Percentiles rank a stretch among this genome's conserved stretches.
These are phyloP conservation scores for Lipomyces mesembrius DNA, from an alignment of 805 yeast species.

Conservation along the genomic window DNA sequence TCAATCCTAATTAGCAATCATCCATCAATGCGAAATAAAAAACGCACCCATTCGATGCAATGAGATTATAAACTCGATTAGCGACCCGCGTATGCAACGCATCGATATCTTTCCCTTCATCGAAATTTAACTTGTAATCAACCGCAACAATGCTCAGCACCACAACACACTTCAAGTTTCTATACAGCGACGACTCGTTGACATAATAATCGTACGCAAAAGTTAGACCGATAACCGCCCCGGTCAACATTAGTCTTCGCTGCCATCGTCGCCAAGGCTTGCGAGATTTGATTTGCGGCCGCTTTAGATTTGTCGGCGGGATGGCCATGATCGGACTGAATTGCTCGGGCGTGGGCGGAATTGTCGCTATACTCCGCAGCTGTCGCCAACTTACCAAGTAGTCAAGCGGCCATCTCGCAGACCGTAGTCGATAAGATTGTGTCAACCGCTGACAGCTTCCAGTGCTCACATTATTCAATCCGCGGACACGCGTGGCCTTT, in stretches of 20 bases:
- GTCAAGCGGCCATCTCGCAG: neutral
- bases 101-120: constrained; percentile 53
- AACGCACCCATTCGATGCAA: constrained; percentile 49
- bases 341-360: neutral
- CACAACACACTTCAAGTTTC: constrained; percentile 59
- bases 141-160: constrained; percentile 57
- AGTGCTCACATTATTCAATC: neutral
- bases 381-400: neutral
- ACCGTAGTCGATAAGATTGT: neutral
- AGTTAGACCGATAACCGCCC: constrained; percentile 35
- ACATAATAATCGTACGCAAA: constrained; percentile 48
- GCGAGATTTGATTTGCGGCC: neutral
- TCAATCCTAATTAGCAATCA: neutral
- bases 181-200: constrained; percentile 56
- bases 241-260: constrained; percentile 6
- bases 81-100: constrained; percentile 66
- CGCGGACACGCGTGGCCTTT: neutral
- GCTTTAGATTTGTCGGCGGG: constrained; percentile 1
- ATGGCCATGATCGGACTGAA: neutral
- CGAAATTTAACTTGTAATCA: constrained; percentile 63
- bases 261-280: neutral
- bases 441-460: neutral
- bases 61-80: constrained; percentile 52
- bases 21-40: neutral
- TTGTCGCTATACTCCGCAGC: neutral